phyloP scores from a whole-genome alignment of 495 filamentous ascomycete genomes.

The Aspergillus bertholletiae region DNA sequence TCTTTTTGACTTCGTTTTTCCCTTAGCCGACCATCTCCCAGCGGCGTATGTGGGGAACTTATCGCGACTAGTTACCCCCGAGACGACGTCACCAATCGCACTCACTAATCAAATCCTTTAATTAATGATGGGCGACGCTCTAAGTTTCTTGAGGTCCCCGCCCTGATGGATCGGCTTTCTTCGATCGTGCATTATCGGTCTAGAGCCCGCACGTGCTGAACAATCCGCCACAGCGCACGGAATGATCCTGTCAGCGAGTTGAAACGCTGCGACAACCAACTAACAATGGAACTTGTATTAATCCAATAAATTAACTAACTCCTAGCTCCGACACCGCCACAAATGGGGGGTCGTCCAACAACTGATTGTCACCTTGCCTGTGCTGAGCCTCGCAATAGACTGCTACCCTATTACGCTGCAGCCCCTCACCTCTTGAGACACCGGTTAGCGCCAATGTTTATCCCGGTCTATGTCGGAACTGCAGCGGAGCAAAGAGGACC shows the following conservation, averaged over 20 bases:
- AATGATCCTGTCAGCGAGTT: background rate
- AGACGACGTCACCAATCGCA: slow-evolving; percentile 9
- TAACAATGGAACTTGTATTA: too few relatives aligned
- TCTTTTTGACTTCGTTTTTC: background rate
- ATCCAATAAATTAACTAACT: too few relatives aligned
- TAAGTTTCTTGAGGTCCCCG: background rate
- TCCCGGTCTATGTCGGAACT: background rate
- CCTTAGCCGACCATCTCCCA: background rate
- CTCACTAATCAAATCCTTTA: slow-evolving; percentile 1
- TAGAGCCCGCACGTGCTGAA: background rate
- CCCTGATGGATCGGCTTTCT: background rate
- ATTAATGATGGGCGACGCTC: background rate
- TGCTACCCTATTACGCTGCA: background rate
- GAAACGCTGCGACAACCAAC: too few relatives aligned
- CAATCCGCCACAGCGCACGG: background rate
- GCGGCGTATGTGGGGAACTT: slow-evolving; percentile 2
- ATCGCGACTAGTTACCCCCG: background rate
- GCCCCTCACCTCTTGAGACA: slow-evolving; percentile 20
- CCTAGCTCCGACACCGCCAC: slow-evolving; percentile 3
- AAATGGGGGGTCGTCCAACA: background rate
- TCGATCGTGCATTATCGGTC: slow-evolving; percentile 10
- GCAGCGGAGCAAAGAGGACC: background rate
- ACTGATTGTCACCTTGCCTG: background rate
- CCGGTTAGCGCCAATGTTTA: slow-evolving; percentile 5
- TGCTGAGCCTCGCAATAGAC: background rate